A percentile compares a stretch with the other conserved stretches of the same genome.
Evolutionary conservation across 805 yeast species (phyloP).

Genomic region (Helenozyma rhizophorensis): DNA sequence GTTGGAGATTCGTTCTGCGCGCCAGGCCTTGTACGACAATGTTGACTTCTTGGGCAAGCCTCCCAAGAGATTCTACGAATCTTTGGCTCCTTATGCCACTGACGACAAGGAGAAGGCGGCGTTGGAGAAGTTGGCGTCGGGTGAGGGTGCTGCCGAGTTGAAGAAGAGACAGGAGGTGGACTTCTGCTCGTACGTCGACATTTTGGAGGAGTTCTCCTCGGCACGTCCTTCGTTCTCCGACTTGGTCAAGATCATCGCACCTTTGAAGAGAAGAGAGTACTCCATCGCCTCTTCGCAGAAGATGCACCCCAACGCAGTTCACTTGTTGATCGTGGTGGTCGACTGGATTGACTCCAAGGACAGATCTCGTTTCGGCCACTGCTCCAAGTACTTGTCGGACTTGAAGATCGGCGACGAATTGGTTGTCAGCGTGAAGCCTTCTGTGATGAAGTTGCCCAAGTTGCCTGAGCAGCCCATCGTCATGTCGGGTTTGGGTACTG

Average conservation of each 20-base stretch:
- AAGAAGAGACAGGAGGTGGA: conserved; percentile 84
- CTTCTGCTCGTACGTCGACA: conserved; percentile 74
- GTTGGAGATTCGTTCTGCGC: conserved; percentile 73
- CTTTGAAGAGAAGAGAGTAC: conserved; percentile 94
- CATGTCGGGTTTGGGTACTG: conserved; percentile 97
- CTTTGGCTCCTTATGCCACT: conserved; percentile 67
- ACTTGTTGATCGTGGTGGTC: conserved; percentile 87
- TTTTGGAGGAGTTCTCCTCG: conserved; percentile 71
- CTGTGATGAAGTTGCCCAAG: conserved; percentile 94
- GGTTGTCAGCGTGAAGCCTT: conserved; percentile 92
- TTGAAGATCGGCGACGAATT: conserved; percentile 76
- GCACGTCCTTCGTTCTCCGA: conserved; percentile 75
- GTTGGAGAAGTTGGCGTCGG: conserved; percentile 60
- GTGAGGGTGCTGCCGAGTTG: conserved; percentile 81
- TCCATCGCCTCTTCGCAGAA: conserved; percentile 96
- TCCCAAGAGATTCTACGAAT: conserved; percentile 89
- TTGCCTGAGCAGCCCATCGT: conserved; percentile 83
- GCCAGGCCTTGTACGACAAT: conserved; percentile 75
- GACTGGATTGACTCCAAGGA: conserved; percentile 91
- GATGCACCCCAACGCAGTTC: conserved; percentile 87
- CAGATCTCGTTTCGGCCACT: conserved; percentile 85
- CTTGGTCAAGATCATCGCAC: conserved; percentile 69
- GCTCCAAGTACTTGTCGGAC: conserved; percentile 85
- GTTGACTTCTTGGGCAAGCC: conserved; percentile 92
- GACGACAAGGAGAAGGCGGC: conserved; percentile 62